Percentiles rank a stretch among this genome's conserved stretches.
phyloP scores from a whole-genome alignment of 2,329 filamentous ascomycete species.

The Venturia aucupariae region DNA sequence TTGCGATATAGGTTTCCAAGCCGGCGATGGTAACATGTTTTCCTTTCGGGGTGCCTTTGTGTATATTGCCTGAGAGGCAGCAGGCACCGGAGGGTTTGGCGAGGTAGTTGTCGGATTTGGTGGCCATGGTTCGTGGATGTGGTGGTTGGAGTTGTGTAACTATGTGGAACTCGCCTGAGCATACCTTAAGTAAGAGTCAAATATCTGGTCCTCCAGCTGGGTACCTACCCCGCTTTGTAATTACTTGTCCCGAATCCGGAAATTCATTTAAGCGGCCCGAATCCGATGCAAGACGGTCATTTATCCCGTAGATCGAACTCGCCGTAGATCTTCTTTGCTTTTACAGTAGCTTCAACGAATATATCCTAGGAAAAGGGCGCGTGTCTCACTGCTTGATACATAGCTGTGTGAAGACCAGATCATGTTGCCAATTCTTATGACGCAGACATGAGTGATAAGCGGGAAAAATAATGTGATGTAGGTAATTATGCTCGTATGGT shows the following conservation, averaged over 20 bases:
- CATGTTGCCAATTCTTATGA: neutral
- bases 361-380: too few relatives aligned
- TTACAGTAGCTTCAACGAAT: too few relatives aligned
- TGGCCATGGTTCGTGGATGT: neutral
- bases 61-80: slow-evolving; percentile 33
- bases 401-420: neutral
- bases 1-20: slow-evolving; percentile 32
- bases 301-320: too few relatives aligned
- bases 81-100: slow-evolving; percentile 29
- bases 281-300: too few relatives aligned
- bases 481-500: too few relatives aligned
- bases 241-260: neutral
- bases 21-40: slow-evolving; percentile 25
- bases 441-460: neutral
- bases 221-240: neutral
- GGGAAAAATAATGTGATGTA: too few relatives aligned
- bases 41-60: slow-evolving; percentile 32
- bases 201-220: too few relatives aligned
- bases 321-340: too few relatives aligned
- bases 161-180: too few relatives aligned
- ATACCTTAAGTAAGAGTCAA: too few relatives aligned
- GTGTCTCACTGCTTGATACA: neutral
- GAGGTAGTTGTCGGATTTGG: slow-evolving; percentile 15
- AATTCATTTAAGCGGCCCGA: neutral
- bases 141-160: neutral